Evolutionary conservation across 1,139 yeast species (phyloP).

Genomic region (Nematodospora anomalae): DNA sequence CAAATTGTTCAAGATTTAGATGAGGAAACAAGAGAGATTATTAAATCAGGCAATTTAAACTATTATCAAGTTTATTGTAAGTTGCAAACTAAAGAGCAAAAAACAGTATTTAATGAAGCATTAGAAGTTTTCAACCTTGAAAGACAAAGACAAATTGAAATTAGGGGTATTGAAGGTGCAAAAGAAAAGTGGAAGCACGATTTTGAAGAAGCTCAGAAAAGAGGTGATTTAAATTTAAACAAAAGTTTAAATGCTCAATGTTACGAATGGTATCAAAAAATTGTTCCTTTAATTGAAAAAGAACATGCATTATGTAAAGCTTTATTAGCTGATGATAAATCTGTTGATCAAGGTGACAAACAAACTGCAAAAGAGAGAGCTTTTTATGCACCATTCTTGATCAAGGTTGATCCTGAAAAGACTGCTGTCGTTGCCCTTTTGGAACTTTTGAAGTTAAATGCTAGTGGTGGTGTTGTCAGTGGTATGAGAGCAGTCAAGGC

Average conservation of each 20-base stretch:
- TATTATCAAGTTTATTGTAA: constrained; percentile 63
- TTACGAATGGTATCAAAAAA: constrained; percentile 74
- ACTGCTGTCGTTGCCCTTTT: constrained; percentile 82
- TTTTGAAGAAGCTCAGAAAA: constrained; percentile 64
- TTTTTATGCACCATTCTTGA: constrained; percentile 77
- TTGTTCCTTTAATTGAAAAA: constrained; percentile 67
- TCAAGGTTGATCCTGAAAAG: constrained; percentile 72
- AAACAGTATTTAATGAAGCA: constrained; percentile 56
- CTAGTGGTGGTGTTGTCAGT: constrained; percentile 75
- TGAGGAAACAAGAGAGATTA: constrained; percentile 15
- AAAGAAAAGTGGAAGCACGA: constrained; percentile 85
- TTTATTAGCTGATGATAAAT: constrained; percentile 21
- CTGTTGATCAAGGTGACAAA: constrained; percentile 18
- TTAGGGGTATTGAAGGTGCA: constrained; percentile 81
- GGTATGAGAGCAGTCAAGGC: constrained; percentile 89
- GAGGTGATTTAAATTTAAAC: constrained; percentile 59
- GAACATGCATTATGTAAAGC: constrained; percentile 56
- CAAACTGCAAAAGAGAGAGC: constrained; percentile 46
- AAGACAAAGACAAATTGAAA: constrained; percentile 76
- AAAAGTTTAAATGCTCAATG: constrained; percentile 69
- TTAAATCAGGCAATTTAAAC: constrained; percentile 30
- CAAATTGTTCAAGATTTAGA: constrained; percentile 39
- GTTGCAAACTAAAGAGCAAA: constrained; percentile 53
- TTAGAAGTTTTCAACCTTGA: constrained; percentile 69
- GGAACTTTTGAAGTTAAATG: constrained; percentile 71